Conservation (phyloP, 495 filamentous ascomycete species). For the Neurospora discreta region DNA sequence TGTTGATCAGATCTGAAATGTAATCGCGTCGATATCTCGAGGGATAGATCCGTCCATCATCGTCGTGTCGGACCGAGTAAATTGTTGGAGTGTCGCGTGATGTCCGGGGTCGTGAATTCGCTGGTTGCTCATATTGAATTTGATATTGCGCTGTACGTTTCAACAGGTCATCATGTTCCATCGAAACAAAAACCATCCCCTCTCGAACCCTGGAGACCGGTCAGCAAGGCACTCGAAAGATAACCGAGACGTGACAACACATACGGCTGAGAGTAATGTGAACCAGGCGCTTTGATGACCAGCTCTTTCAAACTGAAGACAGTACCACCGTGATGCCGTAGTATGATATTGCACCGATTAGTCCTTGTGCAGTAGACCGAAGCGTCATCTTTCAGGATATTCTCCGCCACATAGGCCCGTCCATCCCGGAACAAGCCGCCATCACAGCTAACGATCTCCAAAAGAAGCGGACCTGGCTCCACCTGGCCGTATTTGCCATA, state of each 20-base stretch:
- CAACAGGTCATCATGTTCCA: conserved; percentile 67
- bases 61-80: conserved; percentile 34
- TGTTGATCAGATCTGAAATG: conserved; percentile 3
- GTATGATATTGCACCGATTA: conserved; percentile 70
- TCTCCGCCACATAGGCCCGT: conserved; percentile 57
- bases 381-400: conserved; percentile 69
- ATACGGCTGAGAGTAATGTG: conserved; percentile 77
- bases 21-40: conserved; percentile 29
- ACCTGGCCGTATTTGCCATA: conserved; percentile 81
- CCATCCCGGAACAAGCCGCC: conserved; percentile 63
- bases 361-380: conserved; percentile 85
- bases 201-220: conserved; percentile 59
- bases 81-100: conserved; percentile 24
- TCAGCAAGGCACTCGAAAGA: conserved; percentile 10
- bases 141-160: conserved; percentile 64
- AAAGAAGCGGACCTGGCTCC: conserved; percentile 62
- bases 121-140: conserved; percentile 48
- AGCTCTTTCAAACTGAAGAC: conserved; percentile 75
- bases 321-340: conserved; percentile 65
- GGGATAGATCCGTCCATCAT: conserved; percentile 30
- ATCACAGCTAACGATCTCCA: conserved; percentile 85
- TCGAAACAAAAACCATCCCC: conserved; percentile 86
- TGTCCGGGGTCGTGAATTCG: neutral
- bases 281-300: conserved; percentile 75
- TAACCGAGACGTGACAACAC: conserved; percentile 23